phyloP scores from a whole-genome alignment of 108 stramenopile species.

The Discostella stelligeroides region DNA sequence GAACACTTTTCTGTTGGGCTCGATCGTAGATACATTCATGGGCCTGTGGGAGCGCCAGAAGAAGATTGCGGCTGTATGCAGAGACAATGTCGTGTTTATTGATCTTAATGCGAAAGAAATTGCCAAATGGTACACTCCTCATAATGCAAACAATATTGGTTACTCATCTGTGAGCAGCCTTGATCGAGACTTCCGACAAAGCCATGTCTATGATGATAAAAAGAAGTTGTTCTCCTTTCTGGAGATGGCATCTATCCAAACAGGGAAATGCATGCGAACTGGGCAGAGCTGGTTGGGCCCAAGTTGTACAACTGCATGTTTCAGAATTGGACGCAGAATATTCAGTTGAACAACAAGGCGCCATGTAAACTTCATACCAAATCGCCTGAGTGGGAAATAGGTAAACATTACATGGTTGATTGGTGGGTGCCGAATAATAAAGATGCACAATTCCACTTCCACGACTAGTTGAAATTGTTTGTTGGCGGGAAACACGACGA shows the following conservation, averaged over 20 bases:
- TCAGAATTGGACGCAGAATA: background rate
- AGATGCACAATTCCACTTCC: too few relatives aligned
- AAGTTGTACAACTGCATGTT: constrained; percentile 19
- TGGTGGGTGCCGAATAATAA: too few relatives aligned
- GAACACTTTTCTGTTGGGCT: constrained; percentile 63
- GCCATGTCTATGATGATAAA: background rate
- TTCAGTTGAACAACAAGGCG: background rate
- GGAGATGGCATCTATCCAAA: constrained; percentile 74
- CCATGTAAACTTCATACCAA: too few relatives aligned
- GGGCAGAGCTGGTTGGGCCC: constrained; percentile 50
- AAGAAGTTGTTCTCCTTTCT: constrained; percentile 29
- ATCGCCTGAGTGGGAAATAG: too few relatives aligned
- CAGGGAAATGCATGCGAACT: constrained; percentile 54
- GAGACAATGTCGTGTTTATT: constrained; percentile 47
- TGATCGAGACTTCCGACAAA: too few relatives aligned
- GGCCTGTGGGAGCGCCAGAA: constrained; percentile 73
- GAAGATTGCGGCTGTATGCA: constrained; percentile 45
- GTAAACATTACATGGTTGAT: too few relatives aligned
- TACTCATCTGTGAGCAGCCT: too few relatives aligned
- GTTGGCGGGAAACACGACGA: too few relatives aligned
- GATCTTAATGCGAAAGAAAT: constrained; percentile 50
- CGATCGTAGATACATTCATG: constrained; percentile 59
- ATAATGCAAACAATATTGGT: constrained; percentile 21
- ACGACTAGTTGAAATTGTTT: too few relatives aligned
- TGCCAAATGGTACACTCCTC: constrained; percentile 53